Conservation (phyloP, 2,329 filamentous ascomycete species). For the Aspergillus arachidicola region DNA sequence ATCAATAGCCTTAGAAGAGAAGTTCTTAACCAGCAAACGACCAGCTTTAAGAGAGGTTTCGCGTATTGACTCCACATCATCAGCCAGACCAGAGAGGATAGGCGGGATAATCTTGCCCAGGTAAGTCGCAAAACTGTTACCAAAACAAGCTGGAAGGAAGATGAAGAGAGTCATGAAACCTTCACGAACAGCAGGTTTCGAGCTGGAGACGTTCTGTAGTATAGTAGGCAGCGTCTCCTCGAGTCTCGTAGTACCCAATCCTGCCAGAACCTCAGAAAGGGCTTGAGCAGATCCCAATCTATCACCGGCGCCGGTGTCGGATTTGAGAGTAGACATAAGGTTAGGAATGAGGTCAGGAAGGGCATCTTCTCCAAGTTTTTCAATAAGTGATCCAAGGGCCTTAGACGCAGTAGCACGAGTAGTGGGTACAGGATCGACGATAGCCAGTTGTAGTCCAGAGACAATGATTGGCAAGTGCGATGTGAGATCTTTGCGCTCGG, state of each 20-base stretch:
- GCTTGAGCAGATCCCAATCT: slow-evolving; percentile 95
- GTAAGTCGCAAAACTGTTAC: slow-evolving; percentile 97
- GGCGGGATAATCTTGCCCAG: slow-evolving; percentile 93
- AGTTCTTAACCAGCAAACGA: slow-evolving; percentile 95
- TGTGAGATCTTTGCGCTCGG: slow-evolving; percentile 91
- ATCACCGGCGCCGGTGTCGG: slow-evolving; percentile 94
- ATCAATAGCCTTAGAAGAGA: slow-evolving; percentile 91
- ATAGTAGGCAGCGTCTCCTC: slow-evolving; percentile 97
- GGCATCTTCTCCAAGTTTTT: slow-evolving; percentile 96
- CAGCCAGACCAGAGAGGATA: slow-evolving; percentile 89
- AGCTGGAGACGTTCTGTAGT: slow-evolving; percentile 90
- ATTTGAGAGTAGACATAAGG: slow-evolving; percentile 96
- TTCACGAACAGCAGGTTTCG: slow-evolving; percentile 87
- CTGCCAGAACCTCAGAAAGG: slow-evolving; percentile 92
- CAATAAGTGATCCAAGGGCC: slow-evolving; percentile 91
- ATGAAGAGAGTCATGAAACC: slow-evolving; percentile 99
- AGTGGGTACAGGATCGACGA: slow-evolving; percentile 94
- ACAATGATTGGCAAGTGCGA: slow-evolving; percentile 90
- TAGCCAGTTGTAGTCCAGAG: slow-evolving; percentile 81
- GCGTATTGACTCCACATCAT: slow-evolving; percentile 93
- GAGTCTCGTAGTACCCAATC: slow-evolving; percentile 84
- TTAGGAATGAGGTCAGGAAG: slow-evolving; percentile 95
- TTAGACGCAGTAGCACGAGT: slow-evolving; percentile 96
- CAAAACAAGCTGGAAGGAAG: slow-evolving; percentile 97
- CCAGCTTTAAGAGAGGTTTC: slow-evolving; percentile 95